Percentiles rank a stretch among this genome's conserved stretches.
These are phyloP conservation scores for Rubroshorea leprosula DNA, from an alignment of 345 rosid genomes.

Conservation along the genomic window DNA sequence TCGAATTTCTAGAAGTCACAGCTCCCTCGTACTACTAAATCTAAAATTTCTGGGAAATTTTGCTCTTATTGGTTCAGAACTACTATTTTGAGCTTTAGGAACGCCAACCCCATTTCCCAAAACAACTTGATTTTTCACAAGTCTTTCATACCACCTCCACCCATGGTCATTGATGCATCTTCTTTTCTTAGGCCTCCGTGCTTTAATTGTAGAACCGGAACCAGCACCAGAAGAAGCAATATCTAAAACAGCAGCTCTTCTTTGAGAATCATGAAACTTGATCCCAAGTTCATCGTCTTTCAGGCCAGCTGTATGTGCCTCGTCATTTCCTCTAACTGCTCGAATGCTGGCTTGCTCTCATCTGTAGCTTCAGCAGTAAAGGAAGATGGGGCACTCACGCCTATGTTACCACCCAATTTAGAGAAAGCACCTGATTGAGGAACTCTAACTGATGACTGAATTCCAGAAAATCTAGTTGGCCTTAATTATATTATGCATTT, in stretches of 20 bases:
- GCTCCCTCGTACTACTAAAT: conserved; percentile 2
- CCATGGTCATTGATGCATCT: conserved; percentile 18
- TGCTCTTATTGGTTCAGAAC: conserved; percentile 9
- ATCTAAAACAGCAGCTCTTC: conserved; percentile 13
- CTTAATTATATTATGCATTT: background rate
- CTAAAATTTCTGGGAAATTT: conserved; percentile 16
- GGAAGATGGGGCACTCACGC: background rate
- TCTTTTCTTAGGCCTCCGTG: conserved; percentile 26
- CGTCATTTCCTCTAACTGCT: conserved; percentile 20
- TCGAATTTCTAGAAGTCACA: conserved; percentile 15
- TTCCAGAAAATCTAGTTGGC: conserved; percentile 10
- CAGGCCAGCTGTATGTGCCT: conserved; percentile 3
- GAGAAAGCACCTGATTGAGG: conserved; percentile 13
- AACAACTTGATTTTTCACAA: conserved; percentile 7
- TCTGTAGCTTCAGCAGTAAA: background rate
- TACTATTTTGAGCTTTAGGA: conserved; percentile 7
- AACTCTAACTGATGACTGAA: conserved; percentile 3
- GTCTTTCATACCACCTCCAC: background rate
- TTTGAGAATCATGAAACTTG: conserved; percentile 22
- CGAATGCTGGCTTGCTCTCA: conserved; percentile 14
- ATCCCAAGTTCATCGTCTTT: conserved; percentile 12
- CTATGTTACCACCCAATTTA: conserved; percentile 12
- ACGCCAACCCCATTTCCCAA: conserved; percentile 13
- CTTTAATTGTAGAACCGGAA: conserved; percentile 14
- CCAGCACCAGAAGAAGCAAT: conserved; percentile 7